These are phyloP conservation scores for Fusarium algeriense DNA, from an alignment of 2,329 filamentous ascomycete species.

Conservation along the genomic window DNA sequence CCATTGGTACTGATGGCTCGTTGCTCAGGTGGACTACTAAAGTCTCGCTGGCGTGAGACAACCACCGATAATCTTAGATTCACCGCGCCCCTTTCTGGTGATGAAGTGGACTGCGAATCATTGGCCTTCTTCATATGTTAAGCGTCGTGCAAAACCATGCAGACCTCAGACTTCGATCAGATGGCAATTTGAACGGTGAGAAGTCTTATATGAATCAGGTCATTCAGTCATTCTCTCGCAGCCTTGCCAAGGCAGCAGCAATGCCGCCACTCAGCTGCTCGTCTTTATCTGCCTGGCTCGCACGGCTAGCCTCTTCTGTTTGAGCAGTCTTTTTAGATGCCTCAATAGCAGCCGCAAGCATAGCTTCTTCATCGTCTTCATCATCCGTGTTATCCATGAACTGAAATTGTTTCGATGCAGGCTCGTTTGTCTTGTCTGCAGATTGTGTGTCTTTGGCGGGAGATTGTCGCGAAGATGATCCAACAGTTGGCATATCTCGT, in stretches of 20 bases:
- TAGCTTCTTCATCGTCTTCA: conserved; percentile 63
- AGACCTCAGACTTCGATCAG: no score
- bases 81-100: not conserved
- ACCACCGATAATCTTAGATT: no score
- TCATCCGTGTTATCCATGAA: conserved; percentile 59
- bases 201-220: not conserved
- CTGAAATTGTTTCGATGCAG: conserved; percentile 52
- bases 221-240: conserved; percentile 59
- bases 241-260: conserved; percentile 70
- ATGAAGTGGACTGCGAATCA: not conserved
- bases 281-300: conserved; percentile 35
- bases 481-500: conserved; percentile 53
- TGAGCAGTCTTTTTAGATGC: conserved; percentile 58
- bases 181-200: not conserved
- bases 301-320: conserved; percentile 43
- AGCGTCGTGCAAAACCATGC: not conserved
- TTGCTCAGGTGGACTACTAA: no score
- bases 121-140: not conserved
- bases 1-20: not conserved
- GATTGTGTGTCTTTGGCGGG: conserved; percentile 27
- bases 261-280: conserved; percentile 67
- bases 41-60: not conserved
- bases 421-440: conserved; percentile 13
- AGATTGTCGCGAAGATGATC: conserved; percentile 38
- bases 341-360: conserved; percentile 62